Evolutionary conservation across 2,329 filamentous ascomycete genomes (phyloP).

Genomic region (Fusarium sp.): DNA sequence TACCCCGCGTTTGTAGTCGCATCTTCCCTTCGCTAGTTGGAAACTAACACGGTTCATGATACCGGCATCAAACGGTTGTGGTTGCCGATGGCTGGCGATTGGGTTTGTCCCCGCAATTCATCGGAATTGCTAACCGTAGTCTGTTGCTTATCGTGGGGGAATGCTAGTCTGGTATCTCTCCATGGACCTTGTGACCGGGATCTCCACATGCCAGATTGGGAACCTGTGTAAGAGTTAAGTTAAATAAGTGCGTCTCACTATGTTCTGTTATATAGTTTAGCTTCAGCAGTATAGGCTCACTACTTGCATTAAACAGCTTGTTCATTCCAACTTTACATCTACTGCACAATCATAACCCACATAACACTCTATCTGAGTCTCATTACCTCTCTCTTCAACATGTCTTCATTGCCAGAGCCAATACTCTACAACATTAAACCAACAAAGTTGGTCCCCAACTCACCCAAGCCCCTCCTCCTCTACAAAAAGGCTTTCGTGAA

Average conservation of each 20-base stretch:
- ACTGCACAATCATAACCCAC: fast-evolving
- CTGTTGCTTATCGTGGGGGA: background rate
- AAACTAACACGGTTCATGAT: background rate
- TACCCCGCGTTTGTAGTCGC: constrained; percentile 9
- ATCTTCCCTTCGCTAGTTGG: background rate
- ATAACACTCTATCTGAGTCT: too few species aligned
- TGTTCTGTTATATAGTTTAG: background rate
- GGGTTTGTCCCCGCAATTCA: background rate
- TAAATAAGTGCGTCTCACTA: background rate
- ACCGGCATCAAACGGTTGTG: constrained; percentile 1
- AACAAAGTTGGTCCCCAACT: constrained; percentile 17
- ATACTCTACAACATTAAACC: constrained; percentile 12
- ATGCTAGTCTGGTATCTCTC: background rate
- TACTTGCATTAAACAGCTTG: background rate
- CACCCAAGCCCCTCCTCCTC: constrained; percentile 12
- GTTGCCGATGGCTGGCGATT: background rate
- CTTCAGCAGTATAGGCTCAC: background rate
- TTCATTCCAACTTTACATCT: background rate
- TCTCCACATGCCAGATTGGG: background rate
- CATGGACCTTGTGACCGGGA: background rate
- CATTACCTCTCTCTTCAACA: background rate
- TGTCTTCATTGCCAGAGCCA: constrained; percentile 1
- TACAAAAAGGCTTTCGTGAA: constrained; percentile 13
- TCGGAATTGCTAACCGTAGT: constrained; percentile 11
- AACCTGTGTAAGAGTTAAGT: background rate